Conservation (phyloP, 805 yeast genomes). For the Isabelozyma heimii region DNA sequence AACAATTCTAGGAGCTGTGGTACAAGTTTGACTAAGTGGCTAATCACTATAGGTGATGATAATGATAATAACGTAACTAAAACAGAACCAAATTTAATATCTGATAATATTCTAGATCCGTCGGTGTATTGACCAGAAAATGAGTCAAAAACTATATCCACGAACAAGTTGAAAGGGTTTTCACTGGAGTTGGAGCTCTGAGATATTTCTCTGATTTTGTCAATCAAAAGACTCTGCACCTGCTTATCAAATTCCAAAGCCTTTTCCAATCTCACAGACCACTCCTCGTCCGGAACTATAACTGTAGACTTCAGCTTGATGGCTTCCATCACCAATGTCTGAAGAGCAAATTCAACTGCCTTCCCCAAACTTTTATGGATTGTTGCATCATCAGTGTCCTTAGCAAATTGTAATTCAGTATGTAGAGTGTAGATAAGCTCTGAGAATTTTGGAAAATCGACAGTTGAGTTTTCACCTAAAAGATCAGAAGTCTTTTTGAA, state of each 20-base stretch:
- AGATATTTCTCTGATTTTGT: conserved; percentile 15
- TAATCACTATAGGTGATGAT: conserved; percentile 24
- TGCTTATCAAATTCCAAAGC: conserved; percentile 60
- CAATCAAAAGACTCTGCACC: conserved; percentile 35
- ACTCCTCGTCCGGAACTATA: conserved; percentile 66
- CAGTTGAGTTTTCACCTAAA: conserved; percentile 36
- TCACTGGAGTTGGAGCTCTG: conserved; percentile 6
- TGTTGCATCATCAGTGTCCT: conserved; percentile 17
- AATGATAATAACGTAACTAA: conserved; percentile 32
- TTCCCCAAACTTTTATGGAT: conserved; percentile 31
- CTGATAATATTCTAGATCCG: conserved; percentile 11
- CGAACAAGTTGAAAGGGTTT: neutral
- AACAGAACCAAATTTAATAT: conserved; percentile 32
- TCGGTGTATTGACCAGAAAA: conserved; percentile 19
- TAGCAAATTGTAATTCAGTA: conserved; percentile 17
- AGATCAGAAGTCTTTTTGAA: conserved; percentile 44
- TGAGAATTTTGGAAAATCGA: conserved; percentile 55
- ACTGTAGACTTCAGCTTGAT: conserved; percentile 50
- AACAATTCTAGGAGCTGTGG: conserved; percentile 22
- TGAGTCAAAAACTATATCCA: conserved; percentile 35
- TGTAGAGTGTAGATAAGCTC: conserved; percentile 28
- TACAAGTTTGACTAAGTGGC: conserved; percentile 12
- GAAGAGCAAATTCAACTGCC: conserved; percentile 53
- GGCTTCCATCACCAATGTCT: conserved; percentile 66
- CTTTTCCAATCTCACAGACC: conserved; percentile 67